Evolutionary conservation across 106 monocot genomes (phyloP).

Genomic region (Dendrobium chrysotoxum): DNA sequence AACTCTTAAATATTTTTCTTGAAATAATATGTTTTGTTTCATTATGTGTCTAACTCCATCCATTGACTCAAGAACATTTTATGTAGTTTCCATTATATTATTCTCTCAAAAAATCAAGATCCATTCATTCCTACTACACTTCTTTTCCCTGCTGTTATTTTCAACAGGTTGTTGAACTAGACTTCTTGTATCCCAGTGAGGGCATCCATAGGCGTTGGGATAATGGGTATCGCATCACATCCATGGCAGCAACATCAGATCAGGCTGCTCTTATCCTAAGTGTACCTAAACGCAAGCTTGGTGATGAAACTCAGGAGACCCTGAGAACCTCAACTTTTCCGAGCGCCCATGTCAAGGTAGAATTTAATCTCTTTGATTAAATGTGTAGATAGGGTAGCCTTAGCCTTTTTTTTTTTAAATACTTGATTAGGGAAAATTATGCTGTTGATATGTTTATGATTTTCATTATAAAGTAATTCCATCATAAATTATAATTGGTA

Average conservation of each 20-base stretch:
- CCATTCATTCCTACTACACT: background rate
- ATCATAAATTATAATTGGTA: no score
- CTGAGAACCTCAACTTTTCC: slow-evolving; percentile 49
- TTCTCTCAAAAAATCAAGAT: background rate
- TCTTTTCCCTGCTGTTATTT: slow-evolving; percentile 4
- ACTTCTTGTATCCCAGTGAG: slow-evolving; percentile 53
- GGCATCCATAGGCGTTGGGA: slow-evolving; percentile 57
- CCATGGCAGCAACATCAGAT: slow-evolving; percentile 43
- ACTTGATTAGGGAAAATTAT: background rate
- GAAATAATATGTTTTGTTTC: no score
- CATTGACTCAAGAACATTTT: no score
- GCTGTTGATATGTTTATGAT: background rate
- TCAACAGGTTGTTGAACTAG: slow-evolving; percentile 41
- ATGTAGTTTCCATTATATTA: background rate
- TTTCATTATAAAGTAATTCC: background rate
- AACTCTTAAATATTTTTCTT: no score
- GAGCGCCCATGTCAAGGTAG: slow-evolving; percentile 44
- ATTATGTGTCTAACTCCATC: no score
- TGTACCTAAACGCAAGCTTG: slow-evolving; percentile 32
- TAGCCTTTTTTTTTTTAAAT: background rate
- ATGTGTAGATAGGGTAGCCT: background rate
- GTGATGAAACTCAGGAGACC: slow-evolving; percentile 51
- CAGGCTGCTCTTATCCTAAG: slow-evolving; percentile 50
- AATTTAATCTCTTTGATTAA: background rate
- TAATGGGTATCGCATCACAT: slow-evolving; percentile 37